Conservation (phyloP, 176 grass and related monocot genomes). For the Calamus simplicifolius region DNA sequence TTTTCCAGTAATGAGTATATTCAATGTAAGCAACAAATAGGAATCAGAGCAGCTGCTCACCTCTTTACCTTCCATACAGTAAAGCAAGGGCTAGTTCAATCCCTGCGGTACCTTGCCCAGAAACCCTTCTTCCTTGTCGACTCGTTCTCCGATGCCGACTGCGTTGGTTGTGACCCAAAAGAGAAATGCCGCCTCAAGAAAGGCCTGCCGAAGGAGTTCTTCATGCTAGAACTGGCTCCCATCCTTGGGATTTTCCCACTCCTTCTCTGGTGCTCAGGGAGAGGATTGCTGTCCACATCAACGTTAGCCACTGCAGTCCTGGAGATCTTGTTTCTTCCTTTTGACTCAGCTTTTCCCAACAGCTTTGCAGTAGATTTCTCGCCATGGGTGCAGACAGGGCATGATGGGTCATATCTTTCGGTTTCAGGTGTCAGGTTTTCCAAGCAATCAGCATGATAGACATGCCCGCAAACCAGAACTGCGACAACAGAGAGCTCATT, state of each 20-base stretch:
- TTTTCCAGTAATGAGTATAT: no score
- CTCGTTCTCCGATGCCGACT: slow-evolving; percentile 20
- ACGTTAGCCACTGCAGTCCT: slow-evolving; percentile 32
- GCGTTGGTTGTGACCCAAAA: slow-evolving; percentile 34
- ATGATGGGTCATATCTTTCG: slow-evolving; percentile 68
- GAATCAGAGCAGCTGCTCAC: neutral
- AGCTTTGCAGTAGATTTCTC: slow-evolving; percentile 48
- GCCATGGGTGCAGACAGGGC: slow-evolving; percentile 55
- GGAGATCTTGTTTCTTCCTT: slow-evolving; percentile 27
- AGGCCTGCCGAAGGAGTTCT: slow-evolving; percentile 38
- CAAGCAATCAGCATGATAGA: slow-evolving; percentile 74
- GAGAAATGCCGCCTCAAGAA: slow-evolving; percentile 60
- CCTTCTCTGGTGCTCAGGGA: slow-evolving; percentile 20
- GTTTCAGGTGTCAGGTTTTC: slow-evolving; percentile 48
- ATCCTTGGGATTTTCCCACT: slow-evolving; percentile 21
- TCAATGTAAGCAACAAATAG: no score
- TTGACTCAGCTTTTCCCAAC: slow-evolving; percentile 29
- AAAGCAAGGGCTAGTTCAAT: slow-evolving; percentile 8
- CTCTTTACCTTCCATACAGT: neutral
- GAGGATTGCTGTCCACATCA: slow-evolving; percentile 5
- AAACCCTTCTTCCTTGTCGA: slow-evolving; percentile 55
- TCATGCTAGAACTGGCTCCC: slow-evolving; percentile 48
- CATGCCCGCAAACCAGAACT: slow-evolving; percentile 58
- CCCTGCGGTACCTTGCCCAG: slow-evolving; percentile 40
- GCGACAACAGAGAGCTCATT: slow-evolving; percentile 30